Conservation (phyloP, 2,329 filamentous ascomycete species). For the Graphiopsis chlorocephala region DNA sequence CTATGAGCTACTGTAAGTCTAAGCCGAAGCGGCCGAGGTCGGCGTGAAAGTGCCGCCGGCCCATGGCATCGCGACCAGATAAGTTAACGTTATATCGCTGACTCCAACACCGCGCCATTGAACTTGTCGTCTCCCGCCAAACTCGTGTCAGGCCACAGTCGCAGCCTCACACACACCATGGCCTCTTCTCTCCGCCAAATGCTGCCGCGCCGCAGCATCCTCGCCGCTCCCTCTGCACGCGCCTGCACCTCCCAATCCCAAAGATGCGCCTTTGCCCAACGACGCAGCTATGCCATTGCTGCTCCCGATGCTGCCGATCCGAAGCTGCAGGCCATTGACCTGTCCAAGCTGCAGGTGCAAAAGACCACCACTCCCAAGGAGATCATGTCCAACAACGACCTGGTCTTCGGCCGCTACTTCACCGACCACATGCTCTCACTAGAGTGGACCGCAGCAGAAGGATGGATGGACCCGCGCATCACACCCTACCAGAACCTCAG, state of each 20-base stretch:
- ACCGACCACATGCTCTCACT: constrained; percentile 97
- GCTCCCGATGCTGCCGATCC: constrained; percentile 47
- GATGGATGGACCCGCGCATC: constrained; percentile 82
- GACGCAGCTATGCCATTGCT: constrained; percentile 14
- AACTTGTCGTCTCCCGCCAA: not conserved
- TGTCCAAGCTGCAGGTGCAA: constrained; percentile 70
- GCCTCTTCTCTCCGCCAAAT: constrained; percentile 13
- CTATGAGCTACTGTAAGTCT: not conserved
- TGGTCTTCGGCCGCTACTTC: constrained; percentile 88
- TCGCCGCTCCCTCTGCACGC: constrained; percentile 15
- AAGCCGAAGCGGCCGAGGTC: not conserved
- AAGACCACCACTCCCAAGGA: constrained; percentile 73
- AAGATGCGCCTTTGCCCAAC: constrained; percentile 10
- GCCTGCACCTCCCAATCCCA: constrained; percentile 1
- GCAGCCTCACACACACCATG: not conserved
- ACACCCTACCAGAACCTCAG: constrained; percentile 95
- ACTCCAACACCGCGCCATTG: not conserved
- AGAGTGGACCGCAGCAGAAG: constrained; percentile 83
- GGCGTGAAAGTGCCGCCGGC: constrained; percentile 2
- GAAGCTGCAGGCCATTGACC: constrained; percentile 68
- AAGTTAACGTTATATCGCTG: too few species aligned
- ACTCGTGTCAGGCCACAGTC: not conserved
- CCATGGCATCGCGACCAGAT: constrained; percentile 1
- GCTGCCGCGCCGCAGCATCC: constrained; percentile 16
- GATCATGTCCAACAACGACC: constrained; percentile 70